A percentile compares a stretch with the other conserved stretches of the same genome.
Conservation (phyloP, 768 basidiomycete genomes). For the Termitomyces sp. region DNA sequence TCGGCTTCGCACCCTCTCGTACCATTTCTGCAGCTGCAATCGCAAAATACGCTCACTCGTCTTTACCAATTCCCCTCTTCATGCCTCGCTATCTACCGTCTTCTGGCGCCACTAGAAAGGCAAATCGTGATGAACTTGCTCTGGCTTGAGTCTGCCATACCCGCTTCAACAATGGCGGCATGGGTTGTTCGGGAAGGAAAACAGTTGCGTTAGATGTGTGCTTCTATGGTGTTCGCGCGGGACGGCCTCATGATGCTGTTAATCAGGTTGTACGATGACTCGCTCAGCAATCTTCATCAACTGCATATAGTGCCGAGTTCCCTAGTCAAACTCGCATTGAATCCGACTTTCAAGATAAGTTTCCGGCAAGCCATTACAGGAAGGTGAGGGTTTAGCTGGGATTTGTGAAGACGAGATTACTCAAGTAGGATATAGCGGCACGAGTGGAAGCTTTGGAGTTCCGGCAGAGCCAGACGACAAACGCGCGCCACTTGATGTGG, state of each 20-base stretch:
- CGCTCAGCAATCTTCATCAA: conserved; percentile 55
- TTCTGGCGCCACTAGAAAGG: conserved; percentile 72
- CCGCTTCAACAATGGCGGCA: conserved; percentile 58
- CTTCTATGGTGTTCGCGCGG: conserved; percentile 5
- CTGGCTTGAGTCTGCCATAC: conserved; percentile 79
- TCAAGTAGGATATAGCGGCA: conserved; percentile 42
- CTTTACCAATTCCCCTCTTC: conserved; percentile 84
- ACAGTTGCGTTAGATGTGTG: conserved; percentile 41
- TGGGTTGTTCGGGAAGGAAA: conserved; percentile 75
- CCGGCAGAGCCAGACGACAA: conserved; percentile 65
- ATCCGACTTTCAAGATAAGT: conserved; percentile 69
- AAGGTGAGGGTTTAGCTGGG: conserved; percentile 46
- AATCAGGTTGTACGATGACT: conserved; percentile 64
- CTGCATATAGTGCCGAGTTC: conserved; percentile 67
- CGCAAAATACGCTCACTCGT: conserved; percentile 69
- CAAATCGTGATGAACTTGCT: conserved; percentile 85
- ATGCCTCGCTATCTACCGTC: conserved; percentile 90
- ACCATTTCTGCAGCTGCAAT: conserved; percentile 77
- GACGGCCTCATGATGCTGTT: conserved; percentile 11
- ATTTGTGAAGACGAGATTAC: neutral
- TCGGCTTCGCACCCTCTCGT: conserved; percentile 55
- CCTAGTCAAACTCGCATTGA: conserved; percentile 59
- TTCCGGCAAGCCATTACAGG: conserved; percentile 84
- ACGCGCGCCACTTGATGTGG: conserved; percentile 43
- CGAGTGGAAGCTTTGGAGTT: conserved; percentile 79